phyloP scores from a whole-genome alignment of 352 stramenopile species.

The Globisporangium carolinianum region DNA sequence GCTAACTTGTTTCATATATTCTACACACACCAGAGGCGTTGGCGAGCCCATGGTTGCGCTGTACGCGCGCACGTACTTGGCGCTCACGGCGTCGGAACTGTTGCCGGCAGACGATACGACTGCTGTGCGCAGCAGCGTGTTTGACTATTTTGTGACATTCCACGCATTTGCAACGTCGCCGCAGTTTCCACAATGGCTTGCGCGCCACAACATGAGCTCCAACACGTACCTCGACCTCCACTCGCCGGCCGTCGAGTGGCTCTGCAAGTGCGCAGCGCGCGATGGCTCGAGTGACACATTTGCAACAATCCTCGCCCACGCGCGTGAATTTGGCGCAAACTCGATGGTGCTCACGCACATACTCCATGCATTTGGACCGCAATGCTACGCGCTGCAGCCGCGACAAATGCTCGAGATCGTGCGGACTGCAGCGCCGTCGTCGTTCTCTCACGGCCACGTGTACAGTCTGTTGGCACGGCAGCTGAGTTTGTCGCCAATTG shows the following conservation, averaged over 20 bases:
- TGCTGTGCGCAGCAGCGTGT: slow-evolving; percentile 68
- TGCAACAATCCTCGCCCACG: slow-evolving; percentile 67
- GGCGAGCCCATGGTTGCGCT: slow-evolving; percentile 84
- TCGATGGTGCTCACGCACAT: slow-evolving; percentile 89
- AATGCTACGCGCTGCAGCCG: slow-evolving; percentile 51
- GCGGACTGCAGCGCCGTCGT: slow-evolving; percentile 39
- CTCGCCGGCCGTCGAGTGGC: slow-evolving; percentile 83
- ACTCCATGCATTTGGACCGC: slow-evolving; percentile 59
- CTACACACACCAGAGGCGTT: slow-evolving; percentile 55
- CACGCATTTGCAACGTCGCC: slow-evolving; percentile 45
- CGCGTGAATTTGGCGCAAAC: slow-evolving; percentile 75
- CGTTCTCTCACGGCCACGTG: slow-evolving; percentile 56
- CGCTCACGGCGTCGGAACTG: slow-evolving; percentile 57
- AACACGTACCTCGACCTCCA: slow-evolving; percentile 72
- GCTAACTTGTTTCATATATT: slow-evolving; percentile 5
- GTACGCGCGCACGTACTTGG: slow-evolving; percentile 83
- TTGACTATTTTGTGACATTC: slow-evolving; percentile 88
- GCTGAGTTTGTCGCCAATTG: slow-evolving; percentile 30
- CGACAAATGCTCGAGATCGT: slow-evolving; percentile 66
- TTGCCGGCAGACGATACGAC: slow-evolving; percentile 29
- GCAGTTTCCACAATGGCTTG: slow-evolving; percentile 45
- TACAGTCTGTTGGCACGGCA: slow-evolving; percentile 68
- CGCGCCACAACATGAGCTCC: slow-evolving; percentile 43
- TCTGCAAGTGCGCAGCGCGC: slow-evolving; percentile 64
- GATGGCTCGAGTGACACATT: slow-evolving; percentile 36